These are phyloP conservation scores for Hypoxylon sp. DNA, from an alignment of 2,329 filamentous ascomycete genomes.

Conservation along the genomic window DNA sequence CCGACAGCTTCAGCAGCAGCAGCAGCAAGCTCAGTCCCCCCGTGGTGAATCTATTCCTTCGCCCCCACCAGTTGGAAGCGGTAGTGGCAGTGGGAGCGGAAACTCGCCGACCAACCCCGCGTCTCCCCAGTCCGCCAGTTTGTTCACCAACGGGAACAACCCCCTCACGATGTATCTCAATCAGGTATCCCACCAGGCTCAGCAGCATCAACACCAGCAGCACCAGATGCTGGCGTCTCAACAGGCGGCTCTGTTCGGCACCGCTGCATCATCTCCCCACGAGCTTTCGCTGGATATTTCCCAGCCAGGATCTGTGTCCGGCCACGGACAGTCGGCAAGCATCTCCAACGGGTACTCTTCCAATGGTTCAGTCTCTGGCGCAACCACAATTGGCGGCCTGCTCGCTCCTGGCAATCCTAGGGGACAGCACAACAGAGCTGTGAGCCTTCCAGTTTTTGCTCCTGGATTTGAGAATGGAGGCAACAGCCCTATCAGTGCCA, in stretches of 20 bases:
- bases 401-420: slow-evolving; percentile 76
- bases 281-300: slow-evolving; percentile 70
- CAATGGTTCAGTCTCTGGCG: slow-evolving; percentile 63
- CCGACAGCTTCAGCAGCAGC: slow-evolving; percentile 79
- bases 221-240: slow-evolving; percentile 78
- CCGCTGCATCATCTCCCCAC: slow-evolving; percentile 70
- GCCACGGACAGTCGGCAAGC: slow-evolving; percentile 74
- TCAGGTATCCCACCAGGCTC: slow-evolving; percentile 79
- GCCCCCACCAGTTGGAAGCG: slow-evolving; percentile 69
- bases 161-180: slow-evolving; percentile 93
- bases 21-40: slow-evolving; percentile 75
- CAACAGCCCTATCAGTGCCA: slow-evolving; percentile 62
- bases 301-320: slow-evolving; percentile 69
- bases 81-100: slow-evolving; percentile 70
- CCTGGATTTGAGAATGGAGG: slow-evolving; percentile 72
- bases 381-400: slow-evolving; percentile 80
- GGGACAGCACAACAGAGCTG: slow-evolving; percentile 79
- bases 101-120: slow-evolving; percentile 65
- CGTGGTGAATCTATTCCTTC: slow-evolving; percentile 70
- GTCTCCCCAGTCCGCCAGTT: slow-evolving; percentile 70
- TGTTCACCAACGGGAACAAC: slow-evolving; percentile 87
- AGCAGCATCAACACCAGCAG: slow-evolving; percentile 80
- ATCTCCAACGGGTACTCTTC: slow-evolving; percentile 73
- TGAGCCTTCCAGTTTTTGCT: slow-evolving; percentile 82
- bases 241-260: slow-evolving; percentile 84